Base-by-base conservation (phyloP, 2,329 filamentous ascomycete species). In the Colletotrichum incanum region DNA sequence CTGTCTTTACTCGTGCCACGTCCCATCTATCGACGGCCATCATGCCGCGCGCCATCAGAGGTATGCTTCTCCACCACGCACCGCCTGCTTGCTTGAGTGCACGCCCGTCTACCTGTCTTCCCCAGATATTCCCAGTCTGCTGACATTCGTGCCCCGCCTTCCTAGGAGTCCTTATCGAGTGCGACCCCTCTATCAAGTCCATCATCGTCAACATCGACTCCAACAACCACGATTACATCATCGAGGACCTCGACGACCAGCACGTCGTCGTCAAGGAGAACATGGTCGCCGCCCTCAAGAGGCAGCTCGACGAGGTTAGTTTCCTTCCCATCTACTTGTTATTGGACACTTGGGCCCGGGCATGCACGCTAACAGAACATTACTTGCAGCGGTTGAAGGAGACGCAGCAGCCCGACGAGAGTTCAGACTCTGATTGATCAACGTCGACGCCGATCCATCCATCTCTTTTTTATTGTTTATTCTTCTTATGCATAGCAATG, bases 141-240 rank as follows among this genome's bases (percentile, higher is more conserved):
- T 67, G 45, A 71, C 52, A 26, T 34, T 55, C 34, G 4, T 26
- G 34, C 65, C 37, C 18, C 61, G 39, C 56, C 47, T 68, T 23
- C 39, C 26, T 63, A 90, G 93, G 93, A 74, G 91, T 94, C 37
- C 88, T 96, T 75, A 91, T 96, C 82, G 90, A 94, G 82, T 94
- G 93, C 82, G 93, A 96, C 80, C 92, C 93, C n/a, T 94, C 93
- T 55, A 95, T 96, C 87, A 95, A 95, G 83, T 93, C 93, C 74
- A 94, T 95, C 85, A 92, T 96, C 78, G 86, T 93, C 76, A 93
- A 91, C 78, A 93, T 96, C 76, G 92, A 96, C 82, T 89, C 86
- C 77, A 86, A 89, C 69, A 87, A 88, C 75, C 91, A 95, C 81
- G 90, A 92, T 75, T 94, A 91, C 80, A 93, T 96, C 78, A 93